phyloP scores from a whole-genome alignment of 2,329 filamentous ascomycete species.

The Fusarium avenaceum region DNA sequence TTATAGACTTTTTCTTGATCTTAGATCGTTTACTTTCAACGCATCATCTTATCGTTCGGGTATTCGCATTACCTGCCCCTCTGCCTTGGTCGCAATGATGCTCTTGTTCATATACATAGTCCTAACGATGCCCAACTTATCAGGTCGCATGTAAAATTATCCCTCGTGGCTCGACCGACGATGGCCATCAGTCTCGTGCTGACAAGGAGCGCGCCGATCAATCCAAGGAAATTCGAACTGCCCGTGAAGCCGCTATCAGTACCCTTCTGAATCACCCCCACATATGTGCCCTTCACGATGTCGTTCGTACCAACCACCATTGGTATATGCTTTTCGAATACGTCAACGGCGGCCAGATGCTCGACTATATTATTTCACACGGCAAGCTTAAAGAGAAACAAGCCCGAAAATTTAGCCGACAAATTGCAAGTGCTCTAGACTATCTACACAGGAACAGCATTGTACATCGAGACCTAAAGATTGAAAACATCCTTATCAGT shows the following conservation, averaged over 20 bases:
- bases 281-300: conserved; percentile 95
- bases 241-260: conserved; percentile 95
- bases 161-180: conserved; percentile 88
- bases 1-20: conserved; percentile 29
- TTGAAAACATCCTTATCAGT: conserved; percentile 99
- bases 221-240: conserved; percentile 95
- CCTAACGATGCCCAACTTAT: conserved; percentile 30
- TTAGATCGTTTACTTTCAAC: not conserved
- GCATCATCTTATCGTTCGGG: conserved; percentile 7
- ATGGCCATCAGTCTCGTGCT: conserved; percentile 77
- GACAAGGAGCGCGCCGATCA: conserved; percentile 93
- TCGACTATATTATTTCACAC: conserved; percentile 99
- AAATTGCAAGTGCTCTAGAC: conserved; percentile 96
- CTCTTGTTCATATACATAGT: conserved; percentile 6
- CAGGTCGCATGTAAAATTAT: conserved; percentile 97
- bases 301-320: conserved; percentile 95
- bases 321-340: conserved; percentile 99
- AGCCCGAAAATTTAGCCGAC: conserved; percentile 95
- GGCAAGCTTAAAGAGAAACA: conserved; percentile 98
- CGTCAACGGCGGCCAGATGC: conserved; percentile 98
- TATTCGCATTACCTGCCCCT: conserved; percentile 30
- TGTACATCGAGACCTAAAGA: conserved; percentile 96
- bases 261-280: conserved; percentile 94
- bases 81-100: conserved; percentile 16
- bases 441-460: conserved; percentile 99